These are phyloP conservation scores for Gryganskiella cystojenkinii DNA, from an alignment of 192 early-diverging fungal genomes.

Conservation along the genomic window DNA sequence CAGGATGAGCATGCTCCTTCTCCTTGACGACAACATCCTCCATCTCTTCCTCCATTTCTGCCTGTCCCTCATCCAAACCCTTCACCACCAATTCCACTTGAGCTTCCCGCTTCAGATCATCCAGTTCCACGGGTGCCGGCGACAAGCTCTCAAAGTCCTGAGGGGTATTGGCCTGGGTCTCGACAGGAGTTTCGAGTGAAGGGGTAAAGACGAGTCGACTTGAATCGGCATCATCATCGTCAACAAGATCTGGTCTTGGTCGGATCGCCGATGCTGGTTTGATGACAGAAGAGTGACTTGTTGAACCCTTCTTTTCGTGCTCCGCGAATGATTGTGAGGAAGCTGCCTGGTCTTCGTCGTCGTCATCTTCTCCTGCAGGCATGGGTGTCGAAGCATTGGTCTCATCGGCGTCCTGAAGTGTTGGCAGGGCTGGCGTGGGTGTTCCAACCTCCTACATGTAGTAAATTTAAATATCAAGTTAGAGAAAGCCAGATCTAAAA, in stretches of 20 bases:
- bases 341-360: slow-evolving; percentile 27
- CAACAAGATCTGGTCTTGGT: slow-evolving; percentile 7
- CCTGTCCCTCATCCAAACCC: slow-evolving; percentile 45
- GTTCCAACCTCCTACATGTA: slow-evolving; percentile 39
- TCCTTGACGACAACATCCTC: slow-evolving; percentile 37
- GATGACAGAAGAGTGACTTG: not conserved
- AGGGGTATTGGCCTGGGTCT: slow-evolving; percentile 50
- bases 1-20: slow-evolving; percentile 28
- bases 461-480: not conserved
- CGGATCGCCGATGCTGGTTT: slow-evolving; percentile 5
- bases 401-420: slow-evolving; percentile 47
- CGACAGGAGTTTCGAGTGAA: slow-evolving; percentile 41
- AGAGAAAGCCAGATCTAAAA: not conserved
- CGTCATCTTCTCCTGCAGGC: slow-evolving; percentile 43
- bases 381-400: slow-evolving; percentile 33
- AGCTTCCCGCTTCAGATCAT: slow-evolving; percentile 35
- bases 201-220: slow-evolving; percentile 49
- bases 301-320: not conserved
- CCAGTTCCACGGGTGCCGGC: slow-evolving; percentile 25
- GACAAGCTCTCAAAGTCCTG: slow-evolving; percentile 55
- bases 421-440: slow-evolving; percentile 35
- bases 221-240: slow-evolving; percentile 50
- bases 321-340: slow-evolving; percentile 9
- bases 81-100: slow-evolving; percentile 49
- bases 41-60: slow-evolving; percentile 53